A percentile compares a stretch with the other conserved stretches of the same genome.
Conservation (phyloP, 1,139 yeast species). For the Insectozyma bohioensis region DNA sequence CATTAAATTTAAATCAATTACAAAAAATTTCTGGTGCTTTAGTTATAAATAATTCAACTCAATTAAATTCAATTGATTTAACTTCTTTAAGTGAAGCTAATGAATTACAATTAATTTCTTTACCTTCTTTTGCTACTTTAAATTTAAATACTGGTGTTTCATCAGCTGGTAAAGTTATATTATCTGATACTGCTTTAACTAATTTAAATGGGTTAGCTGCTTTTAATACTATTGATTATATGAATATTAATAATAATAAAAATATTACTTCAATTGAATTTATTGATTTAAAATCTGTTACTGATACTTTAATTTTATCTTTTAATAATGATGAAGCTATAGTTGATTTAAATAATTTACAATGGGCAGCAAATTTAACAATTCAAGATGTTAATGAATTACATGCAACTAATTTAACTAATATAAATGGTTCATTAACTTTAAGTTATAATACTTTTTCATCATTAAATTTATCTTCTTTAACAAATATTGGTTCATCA, state of each 20-base stretch:
- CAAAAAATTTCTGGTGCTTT: conserved; percentile 38
- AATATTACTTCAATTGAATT: conserved; percentile 41
- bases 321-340: conserved; percentile 46
- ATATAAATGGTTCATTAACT: conserved; percentile 43
- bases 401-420: conserved; percentile 33
- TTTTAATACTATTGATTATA: conserved; percentile 32
- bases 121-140: conserved; percentile 43
- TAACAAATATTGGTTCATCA: conserved; percentile 40
- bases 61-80: conserved; percentile 41
- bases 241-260: conserved; percentile 48
- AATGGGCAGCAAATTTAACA: conserved; percentile 47
- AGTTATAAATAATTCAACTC: conserved; percentile 38
- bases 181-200: conserved; percentile 47
- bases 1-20: conserved; percentile 33
- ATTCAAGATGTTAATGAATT: conserved; percentile 41
- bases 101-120: conserved; percentile 38
- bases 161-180: conserved; percentile 32
- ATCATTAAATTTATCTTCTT: conserved; percentile 27
- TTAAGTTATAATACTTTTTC: conserved; percentile 44
- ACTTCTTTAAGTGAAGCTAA: conserved; percentile 30
- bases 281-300: conserved; percentile 32
- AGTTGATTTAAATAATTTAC: conserved; percentile 36
- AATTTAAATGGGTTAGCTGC: conserved; percentile 37
- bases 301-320: conserved; percentile 38
- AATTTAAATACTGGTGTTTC: conserved; percentile 40